phyloP scores from a whole-genome alignment of 163 green algal species.

The Trebouxiophyceae sp. region DNA sequence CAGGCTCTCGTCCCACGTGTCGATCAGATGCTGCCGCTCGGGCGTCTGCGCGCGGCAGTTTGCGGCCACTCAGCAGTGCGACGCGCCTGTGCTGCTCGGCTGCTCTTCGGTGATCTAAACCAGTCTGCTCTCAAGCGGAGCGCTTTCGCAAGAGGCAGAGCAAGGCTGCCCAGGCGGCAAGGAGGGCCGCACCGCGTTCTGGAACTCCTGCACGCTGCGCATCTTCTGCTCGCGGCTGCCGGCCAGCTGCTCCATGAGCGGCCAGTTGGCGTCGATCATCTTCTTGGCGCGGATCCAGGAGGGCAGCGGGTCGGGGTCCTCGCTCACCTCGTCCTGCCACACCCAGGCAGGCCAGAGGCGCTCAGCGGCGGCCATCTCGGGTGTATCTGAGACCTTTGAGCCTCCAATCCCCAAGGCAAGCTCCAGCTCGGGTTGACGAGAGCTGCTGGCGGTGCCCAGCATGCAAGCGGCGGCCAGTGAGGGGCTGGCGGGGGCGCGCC shows the following conservation, averaged over 20 bases:
- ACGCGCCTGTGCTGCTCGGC: background rate
- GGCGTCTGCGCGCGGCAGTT: background rate
- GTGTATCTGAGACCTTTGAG: no score
- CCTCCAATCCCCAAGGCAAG: no score
- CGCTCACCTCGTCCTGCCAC: background rate
- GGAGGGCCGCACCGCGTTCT: background rate
- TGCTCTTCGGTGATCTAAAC: background rate
- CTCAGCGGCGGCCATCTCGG: no score
- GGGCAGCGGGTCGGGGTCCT: background rate
- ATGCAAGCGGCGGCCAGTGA: no score
- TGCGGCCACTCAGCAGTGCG: no score
- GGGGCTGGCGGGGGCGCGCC: no score
- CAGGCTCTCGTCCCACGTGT: background rate
- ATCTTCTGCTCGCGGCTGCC: background rate
- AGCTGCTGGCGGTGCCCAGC: no score
- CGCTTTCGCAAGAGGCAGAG: background rate
- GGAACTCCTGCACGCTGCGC: background rate
- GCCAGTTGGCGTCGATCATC: background rate
- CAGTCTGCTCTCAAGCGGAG: background rate
- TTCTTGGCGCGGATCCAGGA: background rate
- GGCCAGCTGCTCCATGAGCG: background rate
- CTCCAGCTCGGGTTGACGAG: no score
- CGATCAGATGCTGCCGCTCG: background rate
- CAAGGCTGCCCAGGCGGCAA: background rate
- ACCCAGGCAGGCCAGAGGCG: no score